phyloP scores from a whole-genome alignment of 1,284 basidiomycete genomes.

The Austroboletus niveus region DNA sequence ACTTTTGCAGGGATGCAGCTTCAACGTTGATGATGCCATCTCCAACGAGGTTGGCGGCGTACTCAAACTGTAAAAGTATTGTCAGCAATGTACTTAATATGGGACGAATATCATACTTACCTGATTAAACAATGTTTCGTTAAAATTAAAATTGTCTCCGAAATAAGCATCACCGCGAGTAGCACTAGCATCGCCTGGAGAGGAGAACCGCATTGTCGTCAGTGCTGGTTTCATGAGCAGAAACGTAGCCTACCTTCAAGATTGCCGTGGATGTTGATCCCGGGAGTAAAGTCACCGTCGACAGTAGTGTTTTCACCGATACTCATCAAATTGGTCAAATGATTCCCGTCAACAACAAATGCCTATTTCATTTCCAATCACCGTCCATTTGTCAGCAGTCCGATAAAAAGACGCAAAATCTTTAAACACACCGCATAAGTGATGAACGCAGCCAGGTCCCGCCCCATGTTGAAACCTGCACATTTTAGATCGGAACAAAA shows the following conservation, averaged over 20 bases:
- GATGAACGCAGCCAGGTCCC: constrained; percentile 17
- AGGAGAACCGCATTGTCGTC: not conserved
- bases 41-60: constrained; percentile 5
- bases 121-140: constrained; percentile 27
- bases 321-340: constrained; percentile 28
- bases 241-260: constrained; percentile 15
- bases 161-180: constrained; percentile 29
- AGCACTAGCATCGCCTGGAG: constrained; percentile 26
- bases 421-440: constrained; percentile 21
- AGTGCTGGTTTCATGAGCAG: not conserved
- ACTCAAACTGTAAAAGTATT: no score
- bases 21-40: constrained; percentile 18
- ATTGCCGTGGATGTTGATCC: constrained; percentile 23
- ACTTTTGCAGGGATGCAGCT: constrained; percentile 17
- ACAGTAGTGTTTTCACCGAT: constrained; percentile 27
- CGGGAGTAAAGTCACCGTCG: constrained; percentile 11
- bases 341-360: constrained; percentile 26
- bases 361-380: constrained; percentile 8
- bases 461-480: constrained; percentile 29
- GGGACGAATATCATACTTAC: not conserved
- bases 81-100: constrained; percentile 6
- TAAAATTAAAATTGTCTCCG: no score
- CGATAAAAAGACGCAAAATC: not conserved
- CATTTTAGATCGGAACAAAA: not conserved
- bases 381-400: not conserved